A percentile compares a stretch with the other conserved stretches of the same genome.
Conservation (phyloP, 805 yeast species). For the Teunomyces atbi region DNA sequence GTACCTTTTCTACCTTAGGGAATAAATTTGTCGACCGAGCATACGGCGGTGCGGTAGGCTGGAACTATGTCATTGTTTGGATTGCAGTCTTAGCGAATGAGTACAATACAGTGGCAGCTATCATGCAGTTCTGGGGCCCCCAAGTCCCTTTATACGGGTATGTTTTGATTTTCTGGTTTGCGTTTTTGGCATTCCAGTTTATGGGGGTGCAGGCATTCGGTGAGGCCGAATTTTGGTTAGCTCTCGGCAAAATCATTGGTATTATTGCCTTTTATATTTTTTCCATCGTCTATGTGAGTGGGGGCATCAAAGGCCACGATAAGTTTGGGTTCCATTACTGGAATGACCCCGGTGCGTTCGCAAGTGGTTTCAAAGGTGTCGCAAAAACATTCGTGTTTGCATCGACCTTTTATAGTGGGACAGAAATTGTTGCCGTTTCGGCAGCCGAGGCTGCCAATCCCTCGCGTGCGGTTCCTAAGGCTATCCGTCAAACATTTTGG, state of each 20-base stretch:
- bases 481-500: conserved; percentile 54
- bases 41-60: conserved; percentile 55
- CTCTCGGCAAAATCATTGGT: conserved; percentile 47
- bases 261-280: conserved; percentile 50
- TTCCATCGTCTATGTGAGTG: conserved; percentile 45
- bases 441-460: conserved; percentile 66
- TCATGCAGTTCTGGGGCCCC: conserved; percentile 50
- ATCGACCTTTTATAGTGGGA: conserved; percentile 58
- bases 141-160: conserved; percentile 56
- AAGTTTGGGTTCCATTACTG: conserved; percentile 45
- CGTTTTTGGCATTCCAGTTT: conserved; percentile 49
- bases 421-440: conserved; percentile 55
- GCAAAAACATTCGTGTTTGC: conserved; percentile 59
- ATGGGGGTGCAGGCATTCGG: conserved; percentile 56
- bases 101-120: conserved; percentile 52
- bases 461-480: conserved; percentile 53
- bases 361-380: conserved; percentile 51
- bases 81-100: conserved; percentile 54
- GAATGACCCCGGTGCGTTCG: conserved; percentile 44
- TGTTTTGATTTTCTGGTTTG: conserved; percentile 51
- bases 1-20: conserved; percentile 53
- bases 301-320: conserved; percentile 39
- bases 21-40: conserved; percentile 52
- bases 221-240: conserved; percentile 55
- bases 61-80: conserved; percentile 57